Conservation (phyloP, 202 grass and related monocot genomes). For the Zizania palustris region DNA sequence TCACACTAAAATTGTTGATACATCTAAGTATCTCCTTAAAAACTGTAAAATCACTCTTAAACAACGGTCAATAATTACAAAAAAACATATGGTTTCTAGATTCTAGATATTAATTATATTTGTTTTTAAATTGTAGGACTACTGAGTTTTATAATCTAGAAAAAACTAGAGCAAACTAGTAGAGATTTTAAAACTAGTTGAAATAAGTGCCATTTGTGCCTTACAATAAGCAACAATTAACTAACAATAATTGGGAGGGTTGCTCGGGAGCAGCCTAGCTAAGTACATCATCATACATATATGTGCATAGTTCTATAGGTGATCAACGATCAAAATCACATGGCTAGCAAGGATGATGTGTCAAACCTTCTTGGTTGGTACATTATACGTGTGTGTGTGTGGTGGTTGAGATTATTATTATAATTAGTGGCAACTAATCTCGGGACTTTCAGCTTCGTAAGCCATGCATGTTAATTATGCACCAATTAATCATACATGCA, state of each 20-base stretch:
- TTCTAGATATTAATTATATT: too few species aligned
- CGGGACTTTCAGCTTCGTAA: not conserved
- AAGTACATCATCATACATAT: too few species aligned
- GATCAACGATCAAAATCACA: not conserved
- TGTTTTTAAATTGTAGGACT: too few species aligned
- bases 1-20: too few species aligned
- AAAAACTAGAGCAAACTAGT: too few species aligned
- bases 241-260: conserved; percentile 8
- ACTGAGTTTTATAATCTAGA: too few species aligned
- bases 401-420: not conserved
- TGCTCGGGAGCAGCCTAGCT: conserved; percentile 2
- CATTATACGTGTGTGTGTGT: not conserved
- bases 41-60: too few species aligned
- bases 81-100: too few species aligned
- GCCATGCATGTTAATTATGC: not conserved
- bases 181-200: not conserved
- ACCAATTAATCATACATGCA: conserved; percentile 11
- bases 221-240: not conserved
- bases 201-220: not conserved
- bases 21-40: too few species aligned
- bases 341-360: not conserved
- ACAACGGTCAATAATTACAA: too few species aligned
- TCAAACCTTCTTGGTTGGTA: not conserved
- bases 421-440: conserved; percentile 1
- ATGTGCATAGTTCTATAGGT: not conserved